Conservation (phyloP, 805 yeast genomes). For the Candida fluviatilis region DNA sequence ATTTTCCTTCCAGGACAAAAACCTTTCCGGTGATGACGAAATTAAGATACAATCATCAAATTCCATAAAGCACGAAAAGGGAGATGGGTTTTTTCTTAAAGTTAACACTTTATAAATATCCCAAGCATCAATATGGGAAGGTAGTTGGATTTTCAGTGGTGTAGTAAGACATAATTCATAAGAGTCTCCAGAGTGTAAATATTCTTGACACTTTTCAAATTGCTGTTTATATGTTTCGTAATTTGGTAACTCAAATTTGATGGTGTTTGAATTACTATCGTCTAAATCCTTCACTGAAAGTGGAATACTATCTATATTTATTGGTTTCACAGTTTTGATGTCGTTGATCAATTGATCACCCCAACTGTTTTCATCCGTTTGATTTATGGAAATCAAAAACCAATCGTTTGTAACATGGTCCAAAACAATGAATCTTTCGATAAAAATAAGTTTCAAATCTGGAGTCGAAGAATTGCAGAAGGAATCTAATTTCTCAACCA, state of each 20-base stretch:
- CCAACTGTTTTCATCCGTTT: constrained; percentile 33
- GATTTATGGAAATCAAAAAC: constrained; percentile 49
- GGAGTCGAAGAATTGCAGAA: constrained; percentile 43
- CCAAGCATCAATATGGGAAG: constrained; percentile 60
- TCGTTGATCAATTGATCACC: constrained; percentile 15
- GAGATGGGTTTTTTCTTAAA: constrained; percentile 74
- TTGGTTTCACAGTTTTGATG: constrained; percentile 8
- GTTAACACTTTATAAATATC: constrained; percentile 71
- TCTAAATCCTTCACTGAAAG: constrained; percentile 18
- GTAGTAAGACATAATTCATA: constrained; percentile 91
- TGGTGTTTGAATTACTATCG: constrained; percentile 20
- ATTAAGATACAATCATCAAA: constrained; percentile 63
- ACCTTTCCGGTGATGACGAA: constrained; percentile 94
- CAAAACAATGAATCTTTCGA: constrained; percentile 59
- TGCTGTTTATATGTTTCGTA: constrained; percentile 49
- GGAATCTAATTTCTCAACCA: constrained; percentile 28
- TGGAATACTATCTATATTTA: constrained; percentile 16
- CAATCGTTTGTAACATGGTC: constrained; percentile 44
- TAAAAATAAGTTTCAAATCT: constrained; percentile 69
- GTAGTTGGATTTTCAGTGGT: constrained; percentile 57
- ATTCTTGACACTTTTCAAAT: constrained; percentile 63
- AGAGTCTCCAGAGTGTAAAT: constrained; percentile 76
- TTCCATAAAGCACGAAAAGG: constrained; percentile 78
- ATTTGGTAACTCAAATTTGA: constrained; percentile 45
- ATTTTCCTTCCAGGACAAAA: constrained; percentile 67